Percentiles rank a stretch among this genome's conserved stretches.
These are phyloP conservation scores for Epichloe baconii DNA, from an alignment of 2,329 filamentous ascomycete genomes.

Conservation along the genomic window DNA sequence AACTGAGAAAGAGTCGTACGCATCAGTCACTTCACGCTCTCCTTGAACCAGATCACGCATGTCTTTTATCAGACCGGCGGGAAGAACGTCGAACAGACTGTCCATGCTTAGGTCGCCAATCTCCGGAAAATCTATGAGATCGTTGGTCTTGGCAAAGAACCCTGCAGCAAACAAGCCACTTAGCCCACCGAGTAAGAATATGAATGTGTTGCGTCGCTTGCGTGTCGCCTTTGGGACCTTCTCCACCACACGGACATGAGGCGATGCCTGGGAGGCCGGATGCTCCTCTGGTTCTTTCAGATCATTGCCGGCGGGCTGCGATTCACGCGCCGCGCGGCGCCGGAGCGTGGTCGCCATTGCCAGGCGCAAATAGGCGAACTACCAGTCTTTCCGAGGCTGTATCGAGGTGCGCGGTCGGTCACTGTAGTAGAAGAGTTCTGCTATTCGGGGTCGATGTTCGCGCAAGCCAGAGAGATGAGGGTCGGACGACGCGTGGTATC, in stretches of 20 bases:
- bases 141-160: constrained; percentile 80
- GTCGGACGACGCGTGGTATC: not conserved
- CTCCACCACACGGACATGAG: constrained; percentile 31
- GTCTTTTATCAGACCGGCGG: constrained; percentile 73
- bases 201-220: constrained; percentile 66
- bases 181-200: constrained; percentile 80
- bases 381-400: not conserved
- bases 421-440: not conserved
- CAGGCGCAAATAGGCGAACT: not conserved
- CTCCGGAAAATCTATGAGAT: constrained; percentile 70
- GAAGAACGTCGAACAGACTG: constrained; percentile 73
- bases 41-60: constrained; percentile 75
- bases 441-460: not conserved
- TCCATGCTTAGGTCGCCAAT: constrained; percentile 68
- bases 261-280: constrained; percentile 12
- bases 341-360: constrained; percentile 19
- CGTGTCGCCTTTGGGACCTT: constrained; percentile 33
- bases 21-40: constrained; percentile 69
- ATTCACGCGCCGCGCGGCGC: constrained; percentile 17
- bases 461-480: not conserved
- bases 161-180: constrained; percentile 81
- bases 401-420: not conserved
- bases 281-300: constrained; percentile 16
- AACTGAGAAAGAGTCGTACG: constrained; percentile 88
- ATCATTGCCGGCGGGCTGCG: constrained; percentile 10